phyloP scores from a whole-genome alignment of 106 monocot genomes.

The Platanthera guangdongensis region DNA sequence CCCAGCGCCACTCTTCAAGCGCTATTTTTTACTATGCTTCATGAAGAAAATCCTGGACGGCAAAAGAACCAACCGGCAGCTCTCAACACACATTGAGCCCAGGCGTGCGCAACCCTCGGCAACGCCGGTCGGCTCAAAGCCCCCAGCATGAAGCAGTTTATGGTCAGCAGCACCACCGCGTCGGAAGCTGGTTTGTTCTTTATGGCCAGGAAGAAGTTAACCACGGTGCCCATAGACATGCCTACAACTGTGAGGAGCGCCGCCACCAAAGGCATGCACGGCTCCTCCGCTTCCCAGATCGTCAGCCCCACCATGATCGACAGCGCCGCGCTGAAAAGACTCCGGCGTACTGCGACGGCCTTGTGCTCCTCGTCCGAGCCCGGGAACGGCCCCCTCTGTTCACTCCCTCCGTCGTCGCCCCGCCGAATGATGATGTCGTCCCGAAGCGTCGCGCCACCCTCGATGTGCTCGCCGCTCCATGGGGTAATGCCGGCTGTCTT shows the following conservation, averaged over 20 bases:
- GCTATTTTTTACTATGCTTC: not conserved
- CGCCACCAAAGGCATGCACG: slow-evolving; percentile 62
- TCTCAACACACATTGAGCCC: slow-evolving; percentile 20
- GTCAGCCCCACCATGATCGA: slow-evolving; percentile 66
- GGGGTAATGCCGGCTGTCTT: too few relatives aligned
- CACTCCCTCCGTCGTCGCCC: too few relatives aligned
- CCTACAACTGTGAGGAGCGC: slow-evolving; percentile 70
- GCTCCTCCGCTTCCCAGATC: slow-evolving; percentile 58
- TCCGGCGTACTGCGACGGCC: not conserved
- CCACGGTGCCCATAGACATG: slow-evolving; percentile 64
- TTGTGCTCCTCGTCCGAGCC: not conserved
- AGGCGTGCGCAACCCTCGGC: slow-evolving; percentile 31
- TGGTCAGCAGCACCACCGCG: slow-evolving; percentile 59
- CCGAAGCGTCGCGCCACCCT: too few relatives aligned
- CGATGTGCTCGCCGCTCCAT: too few relatives aligned
- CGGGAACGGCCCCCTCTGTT: too few relatives aligned
- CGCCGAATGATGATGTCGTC: too few relatives aligned
- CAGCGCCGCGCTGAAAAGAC: slow-evolving; percentile 53
- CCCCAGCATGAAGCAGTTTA: slow-evolving; percentile 85
- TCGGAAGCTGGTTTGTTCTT: slow-evolving; percentile 67
- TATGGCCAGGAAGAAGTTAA: slow-evolving; percentile 61
- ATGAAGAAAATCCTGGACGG: slow-evolving; percentile 13
- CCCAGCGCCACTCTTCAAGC: too few relatives aligned
- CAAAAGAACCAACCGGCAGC: slow-evolving; percentile 10
- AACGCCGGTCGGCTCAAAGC: slow-evolving; percentile 43